Evolutionary conservation across 2,329 filamentous ascomycete species (phyloP), one percentile per base, ranked within the genome.

Genomic region (Cladophialophora carrionii): DNA sequence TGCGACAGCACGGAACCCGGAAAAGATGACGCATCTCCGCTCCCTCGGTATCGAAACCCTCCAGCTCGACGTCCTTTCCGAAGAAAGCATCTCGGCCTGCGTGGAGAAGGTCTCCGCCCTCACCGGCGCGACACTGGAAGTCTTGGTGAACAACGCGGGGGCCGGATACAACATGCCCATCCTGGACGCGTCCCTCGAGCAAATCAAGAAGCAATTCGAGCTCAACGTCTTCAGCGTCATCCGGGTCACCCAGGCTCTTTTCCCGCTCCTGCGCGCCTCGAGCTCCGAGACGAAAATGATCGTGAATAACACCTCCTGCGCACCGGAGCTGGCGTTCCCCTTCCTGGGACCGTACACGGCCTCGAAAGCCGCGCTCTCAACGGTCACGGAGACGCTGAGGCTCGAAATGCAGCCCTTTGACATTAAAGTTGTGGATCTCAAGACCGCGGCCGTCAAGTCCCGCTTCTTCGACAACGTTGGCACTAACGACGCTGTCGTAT

Each of bases 281-380:
- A 66, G 43, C 8, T 61, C 72, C 24, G 62, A 49, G 10, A 73
- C 73, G 20, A 73, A 72, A 1, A 67, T 69, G 5, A 58, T 77
- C 10, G 67, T 73, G 3, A 75, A 75, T 65, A 68, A 72, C 26
- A 70, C 64, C 5, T 75, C 73, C 1, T 57, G 73, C 43, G 71
- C 65, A 0, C 31, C 51, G 12, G 53, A 54, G 20, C 9, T 51
- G 37, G 62, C 72, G 62, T 57, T 73, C 62, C 77, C 78, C 1
- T 78, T 71, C 52, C 72, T 75, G 29, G 71, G 70, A 32, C 60
- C 74, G 53, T 78, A 77, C 54, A 72, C 65, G 29, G 74, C 71
- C 34, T 76, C 81, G 41, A 87, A 87, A 73, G 85, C 84, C 0
- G 85, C 85, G 1, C 71, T 87, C 24, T 83, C 86, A 71, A 77